A percentile compares a stretch with the other conserved stretches of the same genome.
Conservation (phyloP, 441 rosid genomes). For the Erodium texanum region DNA sequence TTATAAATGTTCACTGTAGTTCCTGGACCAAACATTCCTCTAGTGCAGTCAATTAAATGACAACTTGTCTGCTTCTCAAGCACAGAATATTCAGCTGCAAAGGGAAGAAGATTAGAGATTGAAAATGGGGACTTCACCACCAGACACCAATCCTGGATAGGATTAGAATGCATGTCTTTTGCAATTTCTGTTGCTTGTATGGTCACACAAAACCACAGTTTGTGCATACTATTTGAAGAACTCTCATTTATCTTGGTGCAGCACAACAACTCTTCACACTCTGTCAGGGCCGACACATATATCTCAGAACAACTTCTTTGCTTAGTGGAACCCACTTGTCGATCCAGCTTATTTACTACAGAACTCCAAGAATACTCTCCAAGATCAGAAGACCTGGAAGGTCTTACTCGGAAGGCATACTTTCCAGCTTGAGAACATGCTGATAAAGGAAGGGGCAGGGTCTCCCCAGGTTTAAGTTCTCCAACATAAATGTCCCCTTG, state of each 20-base stretch:
- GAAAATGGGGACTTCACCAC: constrained; percentile 80
- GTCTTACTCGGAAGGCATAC: constrained; percentile 58
- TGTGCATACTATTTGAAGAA: constrained; percentile 48
- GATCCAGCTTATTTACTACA: constrained; percentile 42
- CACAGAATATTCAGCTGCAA: constrained; percentile 73
- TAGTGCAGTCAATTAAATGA: constrained; percentile 49
- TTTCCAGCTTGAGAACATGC: constrained; percentile 54
- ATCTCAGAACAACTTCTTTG: constrained; percentile 41
- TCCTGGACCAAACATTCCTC: constrained; percentile 65
- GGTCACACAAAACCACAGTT: constrained; percentile 78
- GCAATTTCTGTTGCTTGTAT: constrained; percentile 74
- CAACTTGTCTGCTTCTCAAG: constrained; percentile 66
- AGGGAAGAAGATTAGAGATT: constrained; percentile 77
- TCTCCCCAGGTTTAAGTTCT: constrained; percentile 62
- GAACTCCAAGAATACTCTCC: constrained; percentile 85
- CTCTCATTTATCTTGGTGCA: constrained; percentile 56
- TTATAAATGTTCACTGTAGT: constrained; percentile 64
- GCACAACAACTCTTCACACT: constrained; percentile 61
- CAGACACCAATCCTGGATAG: constrained; percentile 89
- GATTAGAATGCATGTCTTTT: constrained; percentile 64
- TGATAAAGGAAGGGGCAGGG: constrained; percentile 62
- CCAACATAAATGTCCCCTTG: constrained; percentile 51
- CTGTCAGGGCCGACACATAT: constrained; percentile 59
- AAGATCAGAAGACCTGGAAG: constrained; percentile 34
- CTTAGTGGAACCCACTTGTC: constrained; percentile 27